A percentile compares a stretch with the other conserved stretches of the same genome.
phyloP scores from a whole-genome alignment of 257 asterid species.

The Penstemon eatonii region DNA sequence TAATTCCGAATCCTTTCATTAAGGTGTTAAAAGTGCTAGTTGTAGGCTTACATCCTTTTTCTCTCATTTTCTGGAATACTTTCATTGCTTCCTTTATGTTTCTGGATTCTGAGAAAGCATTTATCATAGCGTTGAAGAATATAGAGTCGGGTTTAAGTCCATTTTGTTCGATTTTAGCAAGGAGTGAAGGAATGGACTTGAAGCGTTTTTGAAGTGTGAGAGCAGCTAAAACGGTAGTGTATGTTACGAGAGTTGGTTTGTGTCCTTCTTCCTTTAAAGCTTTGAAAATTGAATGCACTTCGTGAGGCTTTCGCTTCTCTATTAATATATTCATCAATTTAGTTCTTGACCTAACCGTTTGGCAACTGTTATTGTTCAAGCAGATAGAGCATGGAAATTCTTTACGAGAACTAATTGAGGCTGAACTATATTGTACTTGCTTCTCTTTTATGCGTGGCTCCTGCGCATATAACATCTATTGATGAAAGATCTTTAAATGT shows the following conservation, averaged over 20 bases:
- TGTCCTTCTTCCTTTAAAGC: conserved; percentile 80
- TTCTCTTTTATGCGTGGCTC: conserved; percentile 46
- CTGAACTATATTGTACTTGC: conserved; percentile 31
- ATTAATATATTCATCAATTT: conserved; percentile 79
- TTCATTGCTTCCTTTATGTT: conserved; percentile 83
- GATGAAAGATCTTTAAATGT: not conserved
- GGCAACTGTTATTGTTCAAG: conserved; percentile 53
- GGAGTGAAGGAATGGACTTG: conserved; percentile 74
- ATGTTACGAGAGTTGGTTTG: conserved; percentile 84
- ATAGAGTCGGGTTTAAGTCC: conserved; percentile 87
- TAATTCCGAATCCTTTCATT: conserved; percentile 80
- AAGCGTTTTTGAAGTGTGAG: conserved; percentile 76
- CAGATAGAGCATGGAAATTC: conserved; percentile 59
- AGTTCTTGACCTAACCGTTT: conserved; percentile 77
- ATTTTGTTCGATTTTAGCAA: conserved; percentile 61
- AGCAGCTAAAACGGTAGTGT: conserved; percentile 82
- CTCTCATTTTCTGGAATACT: conserved; percentile 68
- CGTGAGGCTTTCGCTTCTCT: conserved; percentile 62
- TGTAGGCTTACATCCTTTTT: conserved; percentile 80
- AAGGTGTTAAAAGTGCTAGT: conserved; percentile 77
- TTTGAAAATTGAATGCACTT: conserved; percentile 62
- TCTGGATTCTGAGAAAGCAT: conserved; percentile 92
- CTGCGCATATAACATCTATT: conserved; percentile 39
- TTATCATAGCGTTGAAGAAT: conserved; percentile 91
- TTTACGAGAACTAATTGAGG: conserved; percentile 32